phyloP scores from a whole-genome alignment of 2,329 filamentous ascomycete species.

The Talaromyces verruculosus region DNA sequence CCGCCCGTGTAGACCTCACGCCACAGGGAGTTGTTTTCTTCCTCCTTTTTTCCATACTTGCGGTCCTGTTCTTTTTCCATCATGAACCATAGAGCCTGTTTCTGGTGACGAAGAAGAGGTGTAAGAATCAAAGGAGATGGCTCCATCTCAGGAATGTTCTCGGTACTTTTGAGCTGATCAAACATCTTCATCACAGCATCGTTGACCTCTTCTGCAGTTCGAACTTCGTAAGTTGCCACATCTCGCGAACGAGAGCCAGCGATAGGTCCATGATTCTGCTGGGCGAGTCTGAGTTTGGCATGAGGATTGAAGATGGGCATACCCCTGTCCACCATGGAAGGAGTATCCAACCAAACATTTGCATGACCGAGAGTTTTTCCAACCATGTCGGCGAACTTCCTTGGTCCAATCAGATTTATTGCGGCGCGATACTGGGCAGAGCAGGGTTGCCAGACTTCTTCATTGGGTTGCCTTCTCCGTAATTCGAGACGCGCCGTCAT shows the following conservation, averaged over 20 bases:
- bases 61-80: slow-evolving; percentile 69
- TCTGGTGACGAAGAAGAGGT: slow-evolving; percentile 77
- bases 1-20: slow-evolving; percentile 58
- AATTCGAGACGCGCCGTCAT: slow-evolving; percentile 70
- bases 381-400: slow-evolving; percentile 63
- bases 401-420: slow-evolving; percentile 76
- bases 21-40: slow-evolving; percentile 74
- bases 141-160: slow-evolving; percentile 73
- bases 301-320: slow-evolving; percentile 78
- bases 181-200: slow-evolving; percentile 85
- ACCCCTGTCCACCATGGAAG: slow-evolving; percentile 64
- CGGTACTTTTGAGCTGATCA: slow-evolving; percentile 73
- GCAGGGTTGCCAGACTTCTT: slow-evolving; percentile 62
- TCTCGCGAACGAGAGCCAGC: slow-evolving; percentile 29
- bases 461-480: slow-evolving; percentile 62
- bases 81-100: slow-evolving; percentile 88
- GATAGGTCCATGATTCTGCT: slow-evolving; percentile 34
- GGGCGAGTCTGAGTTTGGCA: slow-evolving; percentile 48
- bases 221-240: slow-evolving; percentile 43
- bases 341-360: slow-evolving; percentile 67
- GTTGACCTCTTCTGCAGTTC: slow-evolving; percentile 82
- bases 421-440: slow-evolving; percentile 65
- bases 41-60: slow-evolving; percentile 58
- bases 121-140: slow-evolving; percentile 63
- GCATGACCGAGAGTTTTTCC: slow-evolving; percentile 67